phyloP scores from a whole-genome alignment of 2,329 filamentous ascomycete genomes.

The Exophiala sp. region DNA sequence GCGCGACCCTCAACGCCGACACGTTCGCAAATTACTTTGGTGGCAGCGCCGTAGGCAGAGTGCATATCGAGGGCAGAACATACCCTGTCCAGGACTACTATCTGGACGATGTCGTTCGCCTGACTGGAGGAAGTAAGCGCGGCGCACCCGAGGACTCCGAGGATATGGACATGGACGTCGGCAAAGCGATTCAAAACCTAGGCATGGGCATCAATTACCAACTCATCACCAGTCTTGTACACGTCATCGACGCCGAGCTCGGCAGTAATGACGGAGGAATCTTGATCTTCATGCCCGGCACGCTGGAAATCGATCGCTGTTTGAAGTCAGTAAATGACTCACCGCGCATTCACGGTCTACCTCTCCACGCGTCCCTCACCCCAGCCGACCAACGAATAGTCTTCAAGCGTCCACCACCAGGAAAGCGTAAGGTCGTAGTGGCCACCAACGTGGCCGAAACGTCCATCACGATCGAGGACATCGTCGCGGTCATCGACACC shows the following conservation, averaged over 20 bases:
- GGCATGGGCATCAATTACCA: conserved; percentile 89
- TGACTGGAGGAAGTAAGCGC: conserved; percentile 53
- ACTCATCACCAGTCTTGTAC: conserved; percentile 74
- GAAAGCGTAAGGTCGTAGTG: conserved; percentile 86
- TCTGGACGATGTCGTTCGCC: conserved; percentile 77
- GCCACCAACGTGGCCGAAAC: conserved; percentile 98
- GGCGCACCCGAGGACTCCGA: neutral
- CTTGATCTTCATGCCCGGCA: conserved; percentile 90
- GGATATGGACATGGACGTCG: conserved; percentile 47
- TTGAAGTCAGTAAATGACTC: conserved; percentile 65
- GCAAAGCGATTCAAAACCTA: conserved; percentile 67
- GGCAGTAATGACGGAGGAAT: conserved; percentile 75
- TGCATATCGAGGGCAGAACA: conserved; percentile 85
- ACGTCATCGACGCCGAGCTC: conserved; percentile 75
- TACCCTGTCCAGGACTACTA: conserved; percentile 88
- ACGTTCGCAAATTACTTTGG: conserved; percentile 84
- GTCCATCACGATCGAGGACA: conserved; percentile 96
- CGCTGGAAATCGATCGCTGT: conserved; percentile 83
- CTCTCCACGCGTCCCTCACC: conserved; percentile 86
- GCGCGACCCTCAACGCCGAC: conserved; percentile 84
- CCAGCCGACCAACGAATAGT: conserved; percentile 84
- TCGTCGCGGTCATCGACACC: conserved; percentile 92
- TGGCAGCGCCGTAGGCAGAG: conserved; percentile 67
- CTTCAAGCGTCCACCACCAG: conserved; percentile 70
- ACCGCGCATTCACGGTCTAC: conserved; percentile 70